These are phyloP conservation scores for Mycena citricolor DNA, from an alignment of 1,284 basidiomycete species.

Conservation along the genomic window DNA sequence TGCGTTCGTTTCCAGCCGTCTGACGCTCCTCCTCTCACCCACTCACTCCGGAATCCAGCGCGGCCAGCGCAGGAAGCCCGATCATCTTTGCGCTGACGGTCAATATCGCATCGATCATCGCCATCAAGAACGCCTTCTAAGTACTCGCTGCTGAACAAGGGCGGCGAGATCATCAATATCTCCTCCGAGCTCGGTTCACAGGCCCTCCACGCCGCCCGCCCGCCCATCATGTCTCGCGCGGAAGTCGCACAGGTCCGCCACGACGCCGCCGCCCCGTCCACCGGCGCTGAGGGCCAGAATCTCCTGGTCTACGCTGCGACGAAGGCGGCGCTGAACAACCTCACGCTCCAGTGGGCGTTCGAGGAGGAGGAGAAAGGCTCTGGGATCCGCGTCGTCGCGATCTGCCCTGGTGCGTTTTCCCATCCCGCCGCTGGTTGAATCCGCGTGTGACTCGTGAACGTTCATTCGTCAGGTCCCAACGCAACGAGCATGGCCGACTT, in stretches of 20 bases:
- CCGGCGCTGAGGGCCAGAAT: background rate
- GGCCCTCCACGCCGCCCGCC: background rate
- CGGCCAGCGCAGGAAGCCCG: background rate
- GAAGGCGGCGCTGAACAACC: constrained; percentile 3
- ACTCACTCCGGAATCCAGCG: background rate
- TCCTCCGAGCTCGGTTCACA: background rate
- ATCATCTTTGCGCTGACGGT: background rate
- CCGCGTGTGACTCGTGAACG: background rate
- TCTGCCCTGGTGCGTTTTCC: constrained; percentile 2
- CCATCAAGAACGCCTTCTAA: background rate
- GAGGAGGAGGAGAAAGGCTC: background rate
- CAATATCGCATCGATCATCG: background rate
- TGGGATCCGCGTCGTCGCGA: constrained; percentile 2
- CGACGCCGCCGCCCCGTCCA: no score
- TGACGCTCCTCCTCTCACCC: background rate
- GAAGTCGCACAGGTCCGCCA: constrained; percentile 10
- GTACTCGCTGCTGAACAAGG: background rate
- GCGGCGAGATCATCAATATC: constrained; percentile 1
- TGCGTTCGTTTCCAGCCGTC: background rate
- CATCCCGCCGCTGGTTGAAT: background rate
- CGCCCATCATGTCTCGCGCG: no score
- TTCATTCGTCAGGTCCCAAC: background rate
- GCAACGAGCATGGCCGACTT: background rate
- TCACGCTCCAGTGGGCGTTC: constrained; percentile 1
- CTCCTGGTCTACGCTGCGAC: background rate